phyloP scores from a whole-genome alignment of 495 filamentous ascomycete species.

The Hypoxylon lienhwacheense region DNA sequence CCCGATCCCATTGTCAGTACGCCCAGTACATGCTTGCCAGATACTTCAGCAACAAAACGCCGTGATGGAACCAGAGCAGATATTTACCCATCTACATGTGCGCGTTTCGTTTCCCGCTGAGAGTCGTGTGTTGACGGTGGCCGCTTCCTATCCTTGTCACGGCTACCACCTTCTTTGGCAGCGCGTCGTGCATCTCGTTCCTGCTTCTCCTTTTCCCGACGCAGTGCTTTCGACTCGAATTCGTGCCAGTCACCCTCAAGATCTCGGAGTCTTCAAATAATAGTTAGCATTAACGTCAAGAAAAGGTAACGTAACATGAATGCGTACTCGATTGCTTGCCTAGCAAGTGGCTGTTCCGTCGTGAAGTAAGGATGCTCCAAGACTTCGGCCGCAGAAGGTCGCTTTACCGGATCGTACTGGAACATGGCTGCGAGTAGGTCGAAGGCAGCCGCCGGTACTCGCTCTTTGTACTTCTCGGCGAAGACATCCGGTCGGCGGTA shows the following conservation, averaged over 20 bases:
- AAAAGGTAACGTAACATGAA: not conserved
- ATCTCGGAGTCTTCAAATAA: constrained; percentile 64
- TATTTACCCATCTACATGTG: constrained; percentile 42
- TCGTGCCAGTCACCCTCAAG: constrained; percentile 98
- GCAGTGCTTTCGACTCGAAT: constrained; percentile 93
- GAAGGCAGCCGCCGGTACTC: constrained; percentile 74
- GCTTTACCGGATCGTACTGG: constrained; percentile 79
- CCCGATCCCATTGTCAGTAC: constrained; percentile 6
- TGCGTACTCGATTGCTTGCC: constrained; percentile 81
- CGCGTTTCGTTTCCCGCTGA: constrained; percentile 47
- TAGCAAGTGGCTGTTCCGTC: constrained; percentile 74
- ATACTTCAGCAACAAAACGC: constrained; percentile 10
- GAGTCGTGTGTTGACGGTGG: constrained; percentile 42
- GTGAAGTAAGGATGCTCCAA: constrained; percentile 89
- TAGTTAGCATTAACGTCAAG: constrained; percentile 20
- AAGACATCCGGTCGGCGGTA: constrained; percentile 78
- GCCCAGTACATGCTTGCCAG: constrained; percentile 6
- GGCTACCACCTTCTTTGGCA: constrained; percentile 42
- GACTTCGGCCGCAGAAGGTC: constrained; percentile 83
- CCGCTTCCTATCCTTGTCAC: constrained; percentile 55
- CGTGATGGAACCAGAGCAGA: constrained; percentile 6
- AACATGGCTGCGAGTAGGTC: constrained; percentile 83
- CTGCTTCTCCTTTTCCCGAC: constrained; percentile 83
- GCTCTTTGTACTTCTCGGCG: constrained; percentile 74
- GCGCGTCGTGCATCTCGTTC: constrained; percentile 71